Evolutionary conservation across 1,139 yeast species (phyloP).

Genomic region (Candida sanyaensis): DNA sequence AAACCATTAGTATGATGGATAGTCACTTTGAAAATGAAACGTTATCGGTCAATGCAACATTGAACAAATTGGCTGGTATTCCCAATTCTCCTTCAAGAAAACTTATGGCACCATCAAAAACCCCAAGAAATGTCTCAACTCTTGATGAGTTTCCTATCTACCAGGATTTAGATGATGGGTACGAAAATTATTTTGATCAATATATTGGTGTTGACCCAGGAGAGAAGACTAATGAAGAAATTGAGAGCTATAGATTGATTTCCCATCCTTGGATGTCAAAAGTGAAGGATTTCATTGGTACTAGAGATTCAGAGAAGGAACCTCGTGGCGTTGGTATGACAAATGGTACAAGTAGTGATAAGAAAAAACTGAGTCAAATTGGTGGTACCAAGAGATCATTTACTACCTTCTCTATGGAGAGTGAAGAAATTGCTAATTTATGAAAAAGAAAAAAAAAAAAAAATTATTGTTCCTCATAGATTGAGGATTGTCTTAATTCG

Average conservation of each 20-base stretch:
- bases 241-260: constrained; percentile 1
- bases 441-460: not conserved
- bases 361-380: not conserved
- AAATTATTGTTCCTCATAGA: not conserved
- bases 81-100: constrained; percentile 11
- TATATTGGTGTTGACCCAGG: constrained; percentile 3
- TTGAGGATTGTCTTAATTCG: too few species aligned
- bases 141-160: constrained; percentile 13
- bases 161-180: constrained; percentile 29
- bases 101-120: not conserved
- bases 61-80: constrained; percentile 11
- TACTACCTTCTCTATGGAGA: constrained; percentile 13
- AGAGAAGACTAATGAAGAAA: constrained; percentile 1
- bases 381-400: constrained; percentile 12
- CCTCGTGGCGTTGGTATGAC: constrained; percentile 1
- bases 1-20: constrained; percentile 24
- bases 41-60: constrained; percentile 5
- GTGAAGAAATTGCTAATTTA: constrained; percentile 10
- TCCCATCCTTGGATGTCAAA: constrained; percentile 8
- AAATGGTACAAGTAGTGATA: not conserved
- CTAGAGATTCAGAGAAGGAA: constrained; percentile 6
- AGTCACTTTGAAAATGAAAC: constrained; percentile 10
- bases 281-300: constrained; percentile 6
- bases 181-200: constrained; percentile 23
- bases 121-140: not conserved